A percentile compares a stretch with the other conserved stretches of the same genome.
Evolutionary conservation across 805 yeast species (phyloP).

Genomic region (Cyberlindnera bimundalis): DNA sequence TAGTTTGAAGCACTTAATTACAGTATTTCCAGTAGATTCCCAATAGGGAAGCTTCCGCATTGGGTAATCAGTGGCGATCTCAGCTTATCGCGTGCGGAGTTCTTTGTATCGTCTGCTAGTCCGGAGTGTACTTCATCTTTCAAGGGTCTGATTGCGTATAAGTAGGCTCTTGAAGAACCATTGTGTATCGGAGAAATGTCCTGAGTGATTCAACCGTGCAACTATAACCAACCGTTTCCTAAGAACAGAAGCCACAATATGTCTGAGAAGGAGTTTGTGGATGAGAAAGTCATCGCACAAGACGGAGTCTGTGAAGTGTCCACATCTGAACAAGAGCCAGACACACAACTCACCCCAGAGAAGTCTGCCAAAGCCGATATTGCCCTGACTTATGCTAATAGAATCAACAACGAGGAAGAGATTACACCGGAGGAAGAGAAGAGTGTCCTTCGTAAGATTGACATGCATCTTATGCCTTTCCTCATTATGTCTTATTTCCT

Average conservation of each 20-base stretch:
- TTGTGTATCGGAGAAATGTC: too few species aligned
- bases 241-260: too few species aligned
- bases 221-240: too few species aligned
- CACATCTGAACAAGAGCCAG: not conserved
- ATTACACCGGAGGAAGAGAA: constrained; percentile 10
- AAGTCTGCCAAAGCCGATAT: constrained; percentile 2
- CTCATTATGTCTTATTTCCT: constrained; percentile 44
- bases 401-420: not conserved
- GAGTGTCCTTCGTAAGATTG: constrained; percentile 20
- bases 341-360: not conserved
- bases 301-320: constrained; percentile 1
- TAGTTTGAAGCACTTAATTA: too few species aligned
- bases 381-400: constrained; percentile 1
- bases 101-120: not conserved
- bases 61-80: not conserved
- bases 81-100: not conserved
- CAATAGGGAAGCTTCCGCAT: not conserved
- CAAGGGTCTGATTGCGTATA: not conserved
- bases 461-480: constrained; percentile 34
- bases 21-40: not conserved
- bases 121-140: not conserved
- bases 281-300: not conserved
- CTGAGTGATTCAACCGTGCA: too few species aligned
- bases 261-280: not conserved
- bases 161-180: not conserved